Evolutionary conservation across 768 basidiomycete species (phyloP).

Genomic region (Cystobasidium ongulense): DNA sequence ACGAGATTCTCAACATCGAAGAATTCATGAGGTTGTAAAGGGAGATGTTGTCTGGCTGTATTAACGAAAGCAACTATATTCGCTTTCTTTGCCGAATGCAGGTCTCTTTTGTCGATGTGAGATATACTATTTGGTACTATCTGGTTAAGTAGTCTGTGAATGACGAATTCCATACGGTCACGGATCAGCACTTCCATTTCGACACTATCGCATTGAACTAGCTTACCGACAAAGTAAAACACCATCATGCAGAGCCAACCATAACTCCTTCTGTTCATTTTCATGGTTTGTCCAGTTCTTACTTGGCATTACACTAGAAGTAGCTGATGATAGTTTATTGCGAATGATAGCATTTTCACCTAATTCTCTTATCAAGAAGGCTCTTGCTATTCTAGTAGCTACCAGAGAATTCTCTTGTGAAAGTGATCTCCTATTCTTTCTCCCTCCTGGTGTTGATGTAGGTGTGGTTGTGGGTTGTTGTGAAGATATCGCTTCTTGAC

Average conservation of each 20-base stretch:
- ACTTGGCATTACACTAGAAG: not conserved
- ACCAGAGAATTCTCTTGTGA: slow-evolving; percentile 16
- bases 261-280: slow-evolving; percentile 16
- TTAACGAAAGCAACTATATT: slow-evolving; percentile 23
- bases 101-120: slow-evolving; percentile 13
- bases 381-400: slow-evolving; percentile 11
- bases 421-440: not conserved
- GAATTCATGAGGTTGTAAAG: slow-evolving; percentile 28
- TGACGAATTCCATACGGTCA: not conserved
- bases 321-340: too few relatives aligned
- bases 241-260: slow-evolving; percentile 29
- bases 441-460: not conserved
- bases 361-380: slow-evolving; percentile 3
- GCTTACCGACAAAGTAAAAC: slow-evolving; percentile 31
- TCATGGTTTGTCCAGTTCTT: slow-evolving; percentile 18
- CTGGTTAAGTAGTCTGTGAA: slow-evolving; percentile 25
- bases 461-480: not conserved
- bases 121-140: slow-evolving; percentile 13
- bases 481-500: not conserved
- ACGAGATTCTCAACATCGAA: slow-evolving; percentile 23
- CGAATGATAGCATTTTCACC: slow-evolving; percentile 15
- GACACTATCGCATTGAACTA: not conserved
- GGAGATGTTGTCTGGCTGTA: not conserved
- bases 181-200: not conserved
- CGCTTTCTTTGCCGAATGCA: not conserved